Evolutionary conservation across 345 rosid genomes (phyloP).

Genomic region (Boechera stricta): DNA sequence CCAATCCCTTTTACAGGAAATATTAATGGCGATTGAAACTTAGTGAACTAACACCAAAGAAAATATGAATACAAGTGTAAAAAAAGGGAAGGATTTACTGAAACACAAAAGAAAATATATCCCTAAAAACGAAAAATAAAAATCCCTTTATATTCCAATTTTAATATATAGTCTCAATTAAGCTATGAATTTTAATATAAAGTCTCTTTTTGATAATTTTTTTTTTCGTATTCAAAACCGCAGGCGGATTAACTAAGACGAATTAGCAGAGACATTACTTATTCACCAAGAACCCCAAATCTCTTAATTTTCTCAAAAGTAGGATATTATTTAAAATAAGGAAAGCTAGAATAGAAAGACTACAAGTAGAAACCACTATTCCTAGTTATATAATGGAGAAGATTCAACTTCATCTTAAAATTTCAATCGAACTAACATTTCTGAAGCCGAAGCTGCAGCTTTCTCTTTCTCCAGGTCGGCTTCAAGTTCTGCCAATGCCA

Average conservation of each 20-base stretch:
- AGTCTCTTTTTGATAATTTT: too few relatives aligned
- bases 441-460: background rate
- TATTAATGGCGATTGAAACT: conserved; percentile 25
- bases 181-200: too few relatives aligned
- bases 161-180: too few relatives aligned
- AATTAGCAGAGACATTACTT: background rate
- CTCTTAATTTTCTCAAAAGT: background rate
- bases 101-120: background rate
- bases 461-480: conserved; percentile 24
- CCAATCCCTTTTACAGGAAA: conserved; percentile 37
- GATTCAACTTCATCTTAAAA: background rate
- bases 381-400: background rate
- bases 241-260: too few relatives aligned
- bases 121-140: background rate
- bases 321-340: background rate
- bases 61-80: conserved; percentile 1
- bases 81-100: background rate
- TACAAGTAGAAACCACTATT: background rate
- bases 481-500: background rate
- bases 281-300: background rate
- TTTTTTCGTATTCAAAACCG: too few relatives aligned
- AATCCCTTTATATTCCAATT: too few relatives aligned
- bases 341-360: background rate
- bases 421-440: background rate
- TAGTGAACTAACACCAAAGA: background rate